These are phyloP conservation scores for Pholiota conissans DNA, from an alignment of 768 basidiomycete genomes.

Conservation along the genomic window DNA sequence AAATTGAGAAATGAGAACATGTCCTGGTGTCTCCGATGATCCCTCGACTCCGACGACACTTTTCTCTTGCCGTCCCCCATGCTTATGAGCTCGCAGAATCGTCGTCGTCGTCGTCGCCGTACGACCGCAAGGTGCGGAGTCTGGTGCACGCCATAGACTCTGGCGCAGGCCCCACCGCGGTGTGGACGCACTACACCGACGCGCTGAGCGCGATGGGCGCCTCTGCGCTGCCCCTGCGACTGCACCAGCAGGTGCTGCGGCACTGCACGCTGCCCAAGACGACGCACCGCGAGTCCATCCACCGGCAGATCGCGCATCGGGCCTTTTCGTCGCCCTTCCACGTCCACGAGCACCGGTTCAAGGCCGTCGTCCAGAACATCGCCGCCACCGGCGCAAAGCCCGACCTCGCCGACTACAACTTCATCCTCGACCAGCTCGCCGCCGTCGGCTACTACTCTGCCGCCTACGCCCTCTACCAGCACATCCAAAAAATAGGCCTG, in stretches of 20 bases:
- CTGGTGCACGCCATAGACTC: slow-evolving; percentile 29
- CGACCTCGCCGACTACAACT: slow-evolving; percentile 70
- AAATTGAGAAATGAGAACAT: neutral
- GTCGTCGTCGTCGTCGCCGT: neutral
- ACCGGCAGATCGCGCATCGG: slow-evolving; percentile 39
- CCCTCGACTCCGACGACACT: neutral
- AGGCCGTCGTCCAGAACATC: slow-evolving; percentile 70
- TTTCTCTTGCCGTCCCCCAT: slow-evolving; percentile 6
- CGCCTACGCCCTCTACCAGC: slow-evolving; percentile 58
- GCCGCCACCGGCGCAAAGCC: slow-evolving; percentile 48
- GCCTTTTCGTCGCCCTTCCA: slow-evolving; percentile 42
- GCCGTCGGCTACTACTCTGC: slow-evolving; percentile 71
- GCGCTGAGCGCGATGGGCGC: slow-evolving; percentile 49
- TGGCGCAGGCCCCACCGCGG: slow-evolving; percentile 42
- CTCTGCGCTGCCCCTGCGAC: slow-evolving; percentile 54
- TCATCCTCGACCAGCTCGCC: slow-evolving; percentile 73
- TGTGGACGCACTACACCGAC: slow-evolving; percentile 67
- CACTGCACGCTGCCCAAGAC: slow-evolving; percentile 54
- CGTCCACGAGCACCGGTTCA: slow-evolving; percentile 65
- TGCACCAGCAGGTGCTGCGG: slow-evolving; percentile 71
- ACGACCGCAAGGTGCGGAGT: slow-evolving; percentile 22
- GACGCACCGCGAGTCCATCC: slow-evolving; percentile 44
- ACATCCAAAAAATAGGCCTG: slow-evolving; percentile 47
- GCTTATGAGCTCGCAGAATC: neutral
- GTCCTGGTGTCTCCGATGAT: neutral